Conservation (phyloP, 2,329 filamentous ascomycete species). For the Trichoderma sp. region DNA sequence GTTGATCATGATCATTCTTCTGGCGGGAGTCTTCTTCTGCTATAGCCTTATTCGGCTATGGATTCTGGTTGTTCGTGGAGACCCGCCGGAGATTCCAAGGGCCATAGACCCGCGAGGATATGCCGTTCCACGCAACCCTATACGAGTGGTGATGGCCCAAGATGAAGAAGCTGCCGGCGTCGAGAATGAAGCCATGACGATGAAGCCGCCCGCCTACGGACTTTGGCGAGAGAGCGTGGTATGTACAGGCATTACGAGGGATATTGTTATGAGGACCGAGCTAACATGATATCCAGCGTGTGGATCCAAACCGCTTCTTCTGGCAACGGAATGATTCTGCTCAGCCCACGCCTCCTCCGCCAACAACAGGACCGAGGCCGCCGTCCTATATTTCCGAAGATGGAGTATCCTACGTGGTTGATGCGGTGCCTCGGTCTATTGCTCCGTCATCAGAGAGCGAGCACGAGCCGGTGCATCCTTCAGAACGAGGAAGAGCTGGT, state of each 20-base stretch:
- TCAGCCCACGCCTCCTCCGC: slow-evolving; percentile 26
- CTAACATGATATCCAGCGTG: slow-evolving; percentile 48
- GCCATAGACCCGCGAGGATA: slow-evolving; percentile 60
- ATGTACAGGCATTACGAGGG: slow-evolving; percentile 38
- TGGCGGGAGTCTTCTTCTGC: slow-evolving; percentile 75
- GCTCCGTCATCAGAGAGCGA: slow-evolving; percentile 56
- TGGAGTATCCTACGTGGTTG: slow-evolving; percentile 69
- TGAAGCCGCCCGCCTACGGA: slow-evolving; percentile 79
- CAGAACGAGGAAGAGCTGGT: slow-evolving; percentile 39
- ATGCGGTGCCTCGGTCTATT: slow-evolving; percentile 60
- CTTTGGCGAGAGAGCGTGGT: slow-evolving; percentile 81
- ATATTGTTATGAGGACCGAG: neutral
- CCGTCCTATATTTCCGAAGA: slow-evolving; percentile 77
- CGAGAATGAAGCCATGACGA: slow-evolving; percentile 54
- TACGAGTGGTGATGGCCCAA: slow-evolving; percentile 69
- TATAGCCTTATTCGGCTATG: slow-evolving; percentile 73
- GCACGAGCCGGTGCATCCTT: slow-evolving; percentile 48
- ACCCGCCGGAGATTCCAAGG: slow-evolving; percentile 33
- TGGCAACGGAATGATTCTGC: slow-evolving; percentile 66
- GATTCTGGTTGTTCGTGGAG: slow-evolving; percentile 59
- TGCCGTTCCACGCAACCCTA: slow-evolving; percentile 68
- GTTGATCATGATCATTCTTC: slow-evolving; percentile 73
- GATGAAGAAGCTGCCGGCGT: slow-evolving; percentile 68
- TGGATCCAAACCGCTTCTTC: slow-evolving; percentile 77
- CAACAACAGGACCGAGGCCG: slow-evolving; percentile 49